Base-by-base conservation (phyloP, 495 filamentous ascomycete species). In the Aspergillus incahuasiensis region DNA sequence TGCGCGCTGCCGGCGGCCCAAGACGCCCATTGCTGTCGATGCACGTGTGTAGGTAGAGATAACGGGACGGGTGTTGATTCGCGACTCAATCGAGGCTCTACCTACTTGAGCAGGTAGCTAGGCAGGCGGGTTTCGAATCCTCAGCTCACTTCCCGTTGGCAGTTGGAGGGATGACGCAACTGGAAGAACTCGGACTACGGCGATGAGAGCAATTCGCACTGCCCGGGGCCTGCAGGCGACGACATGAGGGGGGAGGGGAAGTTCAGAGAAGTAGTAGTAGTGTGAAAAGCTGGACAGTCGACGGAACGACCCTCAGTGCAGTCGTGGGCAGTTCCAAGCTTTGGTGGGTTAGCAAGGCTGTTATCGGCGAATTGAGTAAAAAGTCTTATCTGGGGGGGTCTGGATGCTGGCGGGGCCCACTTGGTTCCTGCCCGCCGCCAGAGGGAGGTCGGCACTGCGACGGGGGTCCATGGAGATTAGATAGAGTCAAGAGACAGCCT, bases 1-100 rank as follows among this genome's bases (percentile, higher is more conserved):
- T 56, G 67, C 64, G 53, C 73, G 71, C 35, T 66, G 63, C 52
- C 70, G 70, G 48, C 68, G 61, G 48, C 69, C 63, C 52, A 75
- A 54, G 21, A 74, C 68, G 24, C 66, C 70, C 73, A 76, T 75
- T 8, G 55, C 40, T 52, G 39, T 45, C 34, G 30, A 24, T 24
- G 39, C 41, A 41, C 50, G 48, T 30, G 34, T 44, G n/a, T n/a
- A n/a, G n/a, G n/a, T n/a, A n/a, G n/a, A 54, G 44, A 32, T 38
- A 35, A 5, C 28, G 19, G 19, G 34, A 16, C 0, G 12, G 19
- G 21, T 16, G 21, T 40, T 52, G 38, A 52, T 42, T 39, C 48
- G 48, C 48, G 40, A n/a, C n/a, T n/a, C n/a, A n/a, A 40, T 40
- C 19, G 15, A 39, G 15, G 3, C 20, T 24, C n/a, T n/a, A 30